Percentiles rank a stretch among this genome's conserved stretches.
These are phyloP conservation scores for Bimuria novae-zelandiae DNA, from an alignment of 2,329 filamentous ascomycete species.

Conservation along the genomic window DNA sequence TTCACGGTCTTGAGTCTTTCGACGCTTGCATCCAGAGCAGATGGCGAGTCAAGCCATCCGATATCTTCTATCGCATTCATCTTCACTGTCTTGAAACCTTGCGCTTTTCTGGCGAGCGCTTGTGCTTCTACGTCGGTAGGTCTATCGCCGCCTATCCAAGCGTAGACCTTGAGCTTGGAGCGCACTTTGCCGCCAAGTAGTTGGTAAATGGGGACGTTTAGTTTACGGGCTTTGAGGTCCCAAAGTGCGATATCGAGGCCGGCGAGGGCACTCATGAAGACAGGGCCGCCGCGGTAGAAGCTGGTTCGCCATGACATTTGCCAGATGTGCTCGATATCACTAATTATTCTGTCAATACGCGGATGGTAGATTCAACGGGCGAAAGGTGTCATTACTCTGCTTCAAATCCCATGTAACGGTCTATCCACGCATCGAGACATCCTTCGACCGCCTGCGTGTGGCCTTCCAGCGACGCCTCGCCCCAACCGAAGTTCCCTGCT, in stretches of 20 bases:
- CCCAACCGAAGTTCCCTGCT: constrained; percentile 69
- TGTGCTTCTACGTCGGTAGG: constrained; percentile 68
- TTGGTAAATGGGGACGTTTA: constrained; percentile 72
- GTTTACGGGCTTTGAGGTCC: constrained; percentile 71
- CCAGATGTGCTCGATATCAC: constrained; percentile 82
- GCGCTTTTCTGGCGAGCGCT: constrained; percentile 61
- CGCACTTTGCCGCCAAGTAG: constrained; percentile 76
- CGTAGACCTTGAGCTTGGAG: constrained; percentile 72
- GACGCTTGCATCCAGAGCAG: constrained; percentile 64
- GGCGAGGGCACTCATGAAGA: constrained; percentile 78
- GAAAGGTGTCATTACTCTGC: constrained; percentile 61
- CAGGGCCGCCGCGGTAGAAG: constrained; percentile 78
- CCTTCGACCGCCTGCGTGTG: constrained; percentile 77
- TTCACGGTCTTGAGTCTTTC: constrained; percentile 72
- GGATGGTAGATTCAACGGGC: background rate
- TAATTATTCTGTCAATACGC: constrained; percentile 34
- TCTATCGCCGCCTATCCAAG: constrained; percentile 77
- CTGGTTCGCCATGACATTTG: constrained; percentile 69
- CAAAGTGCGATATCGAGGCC: constrained; percentile 81
- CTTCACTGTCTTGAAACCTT: constrained; percentile 71
- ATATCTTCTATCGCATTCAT: constrained; percentile 82
- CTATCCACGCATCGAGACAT: constrained; percentile 68
- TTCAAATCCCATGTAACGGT: constrained; percentile 67
- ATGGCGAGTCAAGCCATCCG: constrained; percentile 75
- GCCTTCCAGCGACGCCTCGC: constrained; percentile 74